Evolutionary conservation across 2,329 filamentous ascomycete species (phyloP), one percentile per base, ranked within the genome.

Genomic region (Neonectria sp.): DNA sequence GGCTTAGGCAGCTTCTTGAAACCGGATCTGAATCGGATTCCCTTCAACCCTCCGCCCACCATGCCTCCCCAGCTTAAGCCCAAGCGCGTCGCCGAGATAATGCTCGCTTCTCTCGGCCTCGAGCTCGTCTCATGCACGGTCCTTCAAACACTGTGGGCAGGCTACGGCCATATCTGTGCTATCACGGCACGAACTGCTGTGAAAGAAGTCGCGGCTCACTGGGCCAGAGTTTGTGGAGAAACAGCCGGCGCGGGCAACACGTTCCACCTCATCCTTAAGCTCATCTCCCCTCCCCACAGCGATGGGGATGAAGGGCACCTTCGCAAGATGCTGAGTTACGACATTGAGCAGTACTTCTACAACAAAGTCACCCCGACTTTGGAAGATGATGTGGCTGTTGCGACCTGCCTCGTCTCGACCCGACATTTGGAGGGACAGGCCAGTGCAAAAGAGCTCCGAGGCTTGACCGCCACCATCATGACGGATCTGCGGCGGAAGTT

Each of bases 301-400:
- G 52, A 60, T 0, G 71, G 79, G 3, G 86, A 90, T 43, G 90
- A 92, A 72, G 89, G 90, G 0, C 90, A 92, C 69, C 72, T 89
- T 0, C 86, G 91, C 7, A 93, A 93, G 74, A 85, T 92, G 65
- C 77, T 92, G 31, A 91, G 89, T 74, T 93, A 93, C 70, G 84
- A 90, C 52, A 88, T 91, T 4, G 91, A 93, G 77, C 89, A 91
- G 73, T 86, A 86, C 70, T 93, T 93, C 70, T 93, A 93, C 75
- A 81, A 80, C 2, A 76, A 86, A 3, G 77, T 92, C 12, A 88
- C 88, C 0, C 86, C 88, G 0, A 75, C 74, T 0, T 76, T 92
- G 2, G 74, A 79, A 0, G 73, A 78, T 0, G 75, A 80, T 0
- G 75, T 87, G 1, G 82, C 84, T 0, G 84, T 90, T 1, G 87